Percentiles rank a stretch among this genome's conserved stretches.
These are phyloP conservation scores for Cladorrhinum sp. DNA, from an alignment of 2,329 filamentous ascomycete genomes.

Conservation along the genomic window DNA sequence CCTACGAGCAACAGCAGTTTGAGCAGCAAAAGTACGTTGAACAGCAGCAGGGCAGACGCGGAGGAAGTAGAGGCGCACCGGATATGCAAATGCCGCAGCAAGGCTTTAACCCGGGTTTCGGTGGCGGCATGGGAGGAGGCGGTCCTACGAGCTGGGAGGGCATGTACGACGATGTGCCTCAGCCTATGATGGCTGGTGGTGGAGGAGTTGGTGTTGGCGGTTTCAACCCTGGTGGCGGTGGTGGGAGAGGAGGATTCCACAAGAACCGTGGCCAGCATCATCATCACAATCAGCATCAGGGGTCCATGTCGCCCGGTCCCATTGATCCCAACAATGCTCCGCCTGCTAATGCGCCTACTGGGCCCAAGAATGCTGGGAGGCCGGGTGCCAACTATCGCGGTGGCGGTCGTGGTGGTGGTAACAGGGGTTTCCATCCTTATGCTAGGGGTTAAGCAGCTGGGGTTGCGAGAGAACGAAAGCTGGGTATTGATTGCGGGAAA, in stretches of 20 bases:
- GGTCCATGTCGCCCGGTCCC: constrained; percentile 35
- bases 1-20: constrained; percentile 70
- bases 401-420: constrained; percentile 74
- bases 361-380: constrained; percentile 90
- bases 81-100: constrained; percentile 31
- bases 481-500: too few relatives aligned
- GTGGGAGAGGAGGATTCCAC: constrained; percentile 42
- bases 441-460: constrained; percentile 32
- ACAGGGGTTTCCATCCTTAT: constrained; percentile 80
- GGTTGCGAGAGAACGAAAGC: too few relatives aligned
- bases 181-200: constrained; percentile 61
- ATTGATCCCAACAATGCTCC: constrained; percentile 56
- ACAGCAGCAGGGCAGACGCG: constrained; percentile 43
- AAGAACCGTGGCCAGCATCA: constrained; percentile 30
- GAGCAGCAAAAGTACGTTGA: constrained; percentile 78
- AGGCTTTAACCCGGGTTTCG: constrained; percentile 22
- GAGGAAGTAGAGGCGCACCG: constrained; percentile 39
- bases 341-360: constrained; percentile 84
- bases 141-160: constrained; percentile 89
- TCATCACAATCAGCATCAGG: constrained; percentile 29
- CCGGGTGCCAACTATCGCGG: constrained; percentile 92
- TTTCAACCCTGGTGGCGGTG: constrained; percentile 35
- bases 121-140: constrained; percentile 34
- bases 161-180: constrained; percentile 95
- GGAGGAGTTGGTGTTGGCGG: constrained; percentile 37